Conservation (phyloP, 208 protist genomes). For the Lotmaria passim region DNA sequence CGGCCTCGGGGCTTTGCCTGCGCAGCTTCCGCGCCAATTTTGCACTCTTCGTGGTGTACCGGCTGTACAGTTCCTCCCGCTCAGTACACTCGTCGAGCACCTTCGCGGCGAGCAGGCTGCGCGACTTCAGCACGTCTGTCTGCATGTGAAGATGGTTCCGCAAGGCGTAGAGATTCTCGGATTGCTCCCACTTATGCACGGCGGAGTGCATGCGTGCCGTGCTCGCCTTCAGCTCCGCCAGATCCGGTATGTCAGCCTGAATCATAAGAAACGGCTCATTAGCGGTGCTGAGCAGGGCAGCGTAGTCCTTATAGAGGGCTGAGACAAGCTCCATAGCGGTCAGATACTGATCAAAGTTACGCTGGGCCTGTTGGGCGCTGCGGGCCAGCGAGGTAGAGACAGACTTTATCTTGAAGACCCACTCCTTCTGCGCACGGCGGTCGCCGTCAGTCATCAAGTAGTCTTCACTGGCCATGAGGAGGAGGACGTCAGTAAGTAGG, state of each 20-base stretch:
- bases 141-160: conserved; percentile 17
- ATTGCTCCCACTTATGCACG: conserved; percentile 20
- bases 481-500: too few relatives aligned
- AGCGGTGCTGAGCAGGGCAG: conserved; percentile 10
- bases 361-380: conserved; percentile 17
- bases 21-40: not conserved
- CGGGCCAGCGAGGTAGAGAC: conserved; percentile 5
- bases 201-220: conserved; percentile 1
- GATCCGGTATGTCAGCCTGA: not conserved
- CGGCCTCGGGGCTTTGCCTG: conserved; percentile 10
- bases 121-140: conserved; percentile 12
- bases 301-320: conserved; percentile 20
- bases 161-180: conserved; percentile 13
- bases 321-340: conserved; percentile 22
- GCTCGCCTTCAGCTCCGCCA: conserved; percentile 4
- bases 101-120: conserved; percentile 5
- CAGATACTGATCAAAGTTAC: conserved; percentile 23
- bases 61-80: conserved; percentile 6
- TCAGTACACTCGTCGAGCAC: conserved; percentile 6
- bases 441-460: not conserved
- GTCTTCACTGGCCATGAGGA: not conserved
- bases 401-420: conserved; percentile 10
- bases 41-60: not conserved
- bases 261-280: not conserved
- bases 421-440: conserved; percentile 14